Evolutionary conservation across 2,329 filamentous ascomycete genomes (phyloP).

Genomic region (Pseudogymnoascus sp.): DNA sequence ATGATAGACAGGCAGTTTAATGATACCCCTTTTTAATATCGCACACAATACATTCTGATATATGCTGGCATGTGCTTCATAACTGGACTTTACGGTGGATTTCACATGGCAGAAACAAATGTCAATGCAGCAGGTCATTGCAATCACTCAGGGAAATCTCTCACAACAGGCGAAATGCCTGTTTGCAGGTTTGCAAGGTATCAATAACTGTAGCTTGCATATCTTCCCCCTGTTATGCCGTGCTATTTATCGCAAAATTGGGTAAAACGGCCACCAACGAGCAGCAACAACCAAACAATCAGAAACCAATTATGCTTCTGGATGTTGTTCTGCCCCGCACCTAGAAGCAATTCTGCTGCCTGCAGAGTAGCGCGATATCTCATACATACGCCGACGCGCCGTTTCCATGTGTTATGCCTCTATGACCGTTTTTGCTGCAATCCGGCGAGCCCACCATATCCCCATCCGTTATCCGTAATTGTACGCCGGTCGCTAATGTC

Average conservation of each 20-base stretch:
- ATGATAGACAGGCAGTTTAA: constrained; percentile 2
- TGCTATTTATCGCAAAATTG: constrained; percentile 3
- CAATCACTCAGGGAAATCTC: neutral
- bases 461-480: constrained; percentile 5
- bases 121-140: neutral
- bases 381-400: constrained; percentile 5
- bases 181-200: neutral
- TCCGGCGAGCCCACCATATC: neutral
- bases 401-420: constrained; percentile 1
- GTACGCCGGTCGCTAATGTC: constrained; percentile 7
- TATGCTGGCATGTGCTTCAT: neutral
- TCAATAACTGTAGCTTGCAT: constrained; percentile 1
- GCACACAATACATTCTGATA: neutral
- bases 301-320: constrained; percentile 5
- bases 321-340: neutral
- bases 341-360: neutral
- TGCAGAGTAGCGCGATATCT: neutral
- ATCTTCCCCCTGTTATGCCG: neutral
- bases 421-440: constrained; percentile 8
- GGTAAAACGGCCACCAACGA: constrained; percentile 2
- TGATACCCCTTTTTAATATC: constrained; percentile 6
- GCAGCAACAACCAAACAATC: neutral
- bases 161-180: neutral
- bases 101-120: neutral
- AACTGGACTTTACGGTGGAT: too few species aligned